Base-by-base conservation (phyloP, 148 eudicot species). In the Limonium bicolor region DNA sequence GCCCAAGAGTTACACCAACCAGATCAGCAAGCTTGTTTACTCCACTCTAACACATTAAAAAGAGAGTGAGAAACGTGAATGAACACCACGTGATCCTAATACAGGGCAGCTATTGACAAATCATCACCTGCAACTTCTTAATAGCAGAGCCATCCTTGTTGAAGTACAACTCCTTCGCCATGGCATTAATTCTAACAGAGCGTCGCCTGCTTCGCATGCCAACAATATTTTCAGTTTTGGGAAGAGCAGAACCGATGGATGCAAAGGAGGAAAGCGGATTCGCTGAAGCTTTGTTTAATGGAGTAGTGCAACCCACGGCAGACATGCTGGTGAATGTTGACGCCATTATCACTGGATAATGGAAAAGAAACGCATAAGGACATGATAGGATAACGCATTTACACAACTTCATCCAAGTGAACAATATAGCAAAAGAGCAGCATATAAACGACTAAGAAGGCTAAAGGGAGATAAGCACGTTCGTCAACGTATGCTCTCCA, bases 111-210 rank as follows among this genome's bases (percentile, higher is more conserved):
- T n/a, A n/a, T 22, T 5, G 19, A 11, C 13, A 12, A 26, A 8
- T 7, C 4, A 31, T 63, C 61, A 77, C 87, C 65, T 67, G 88
- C 39, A 79, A 74, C 65, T 69, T 80, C 76, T 71, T 85, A 21
- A 85, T 77, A 22, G 95, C 82, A 15, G 95, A 84, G 1, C 95
- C 95, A 51, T 84, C 95, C 62, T 76, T 76, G 77, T 84, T 84
- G 51, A 84, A 84, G 36, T 84, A 80, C 66, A 84, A 59, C 32
- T 77, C 94, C 61, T 77, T 82, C 2, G 86, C 86, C 59, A 69
- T 70, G 15, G 95, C 85, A 26, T 60, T 60, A 35, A 84, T 60
- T 51, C 53, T 75, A 6, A 44, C 32, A 14, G 77, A 41, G n/a
- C 58, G 65, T 16, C 68, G 27, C 27, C 48, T 82, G 9, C 61